phyloP scores from a whole-genome alignment of 306 rosid genomes.

The Glycine tomentella region DNA sequence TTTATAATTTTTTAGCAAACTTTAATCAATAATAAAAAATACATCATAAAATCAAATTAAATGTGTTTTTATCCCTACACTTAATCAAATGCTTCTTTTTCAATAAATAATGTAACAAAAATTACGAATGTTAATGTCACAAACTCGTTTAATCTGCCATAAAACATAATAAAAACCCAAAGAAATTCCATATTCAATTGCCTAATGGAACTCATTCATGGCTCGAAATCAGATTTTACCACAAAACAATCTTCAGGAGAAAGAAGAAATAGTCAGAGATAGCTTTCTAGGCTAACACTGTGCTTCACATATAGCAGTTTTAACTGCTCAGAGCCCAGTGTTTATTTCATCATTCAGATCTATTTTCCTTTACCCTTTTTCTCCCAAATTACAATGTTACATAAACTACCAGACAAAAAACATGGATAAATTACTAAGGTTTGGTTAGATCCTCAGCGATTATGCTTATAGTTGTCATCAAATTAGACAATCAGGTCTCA shows the following conservation, averaged over 20 bases:
- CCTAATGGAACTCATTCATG: no score
- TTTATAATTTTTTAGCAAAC: no score
- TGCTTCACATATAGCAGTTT: constrained; percentile 66
- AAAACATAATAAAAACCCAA: no score
- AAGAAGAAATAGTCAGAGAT: constrained; percentile 62
- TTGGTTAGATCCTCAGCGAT: constrained; percentile 69
- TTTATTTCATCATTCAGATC: constrained; percentile 54
- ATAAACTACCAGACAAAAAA: neutral
- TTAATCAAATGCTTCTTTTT: no score
- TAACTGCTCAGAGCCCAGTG: constrained; percentile 98
- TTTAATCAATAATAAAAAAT: no score
- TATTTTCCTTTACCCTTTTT: no score
- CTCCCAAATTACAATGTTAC: neutral
- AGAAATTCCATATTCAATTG: no score
- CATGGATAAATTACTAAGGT: neutral
- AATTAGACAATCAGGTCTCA: constrained; percentile 89
- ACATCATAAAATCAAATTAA: no score
- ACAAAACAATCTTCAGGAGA: neutral
- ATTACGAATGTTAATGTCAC: no score
- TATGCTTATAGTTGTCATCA: constrained; percentile 91
- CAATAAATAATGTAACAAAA: no score
- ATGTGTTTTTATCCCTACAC: no score
- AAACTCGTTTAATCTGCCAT: no score
- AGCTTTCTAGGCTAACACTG: constrained; percentile 95
- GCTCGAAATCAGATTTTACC: neutral